Evolutionary conservation across 495 filamentous ascomycete genomes (phyloP).

Genomic region (Diplogelasinospora grovesii): DNA sequence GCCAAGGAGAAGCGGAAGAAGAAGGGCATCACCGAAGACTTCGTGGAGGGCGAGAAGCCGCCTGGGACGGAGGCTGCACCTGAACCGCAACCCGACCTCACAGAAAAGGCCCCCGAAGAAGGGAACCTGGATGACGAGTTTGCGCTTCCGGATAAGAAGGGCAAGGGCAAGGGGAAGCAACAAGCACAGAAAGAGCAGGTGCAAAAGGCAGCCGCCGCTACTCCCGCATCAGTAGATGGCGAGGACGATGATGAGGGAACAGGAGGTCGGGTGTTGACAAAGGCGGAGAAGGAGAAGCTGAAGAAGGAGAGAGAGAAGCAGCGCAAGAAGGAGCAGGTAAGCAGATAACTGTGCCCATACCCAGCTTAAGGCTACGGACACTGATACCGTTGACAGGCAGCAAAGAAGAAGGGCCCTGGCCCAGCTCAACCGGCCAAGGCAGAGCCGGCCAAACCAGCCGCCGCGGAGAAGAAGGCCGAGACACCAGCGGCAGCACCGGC

Average conservation of each 20-base stretch:
- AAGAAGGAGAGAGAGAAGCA: slow-evolving; percentile 96
- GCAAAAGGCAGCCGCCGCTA: slow-evolving; percentile 52
- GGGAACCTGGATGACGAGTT: slow-evolving; percentile 82
- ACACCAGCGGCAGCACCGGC: slow-evolving; percentile 19
- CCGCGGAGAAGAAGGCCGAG: slow-evolving; percentile 40
- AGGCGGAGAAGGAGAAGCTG: slow-evolving; percentile 93
- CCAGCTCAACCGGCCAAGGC: slow-evolving; percentile 47
- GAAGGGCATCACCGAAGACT: slow-evolving; percentile 76
- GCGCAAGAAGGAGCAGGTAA: slow-evolving; percentile 83
- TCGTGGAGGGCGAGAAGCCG: slow-evolving; percentile 65
- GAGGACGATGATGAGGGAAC: slow-evolving; percentile 52
- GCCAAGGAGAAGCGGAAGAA: slow-evolving; percentile 87
- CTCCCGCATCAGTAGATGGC: slow-evolving; percentile 40
- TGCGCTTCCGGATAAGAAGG: slow-evolving; percentile 83
- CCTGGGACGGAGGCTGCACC: slow-evolving; percentile 37
- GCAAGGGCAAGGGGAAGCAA: slow-evolving; percentile 88
- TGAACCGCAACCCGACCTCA: slow-evolving; percentile 43
- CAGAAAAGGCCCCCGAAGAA: slow-evolving; percentile 73
- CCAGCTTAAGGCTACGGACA: background rate
- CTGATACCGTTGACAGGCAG: slow-evolving; percentile 41
- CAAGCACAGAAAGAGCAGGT: slow-evolving; percentile 37
- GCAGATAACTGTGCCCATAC: slow-evolving; percentile 13
- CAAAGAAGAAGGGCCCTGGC: slow-evolving; percentile 59
- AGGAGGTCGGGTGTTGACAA: slow-evolving; percentile 67
- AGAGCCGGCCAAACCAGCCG: slow-evolving; percentile 41